Base-by-base conservation (phyloP, 305 asterid species). In the Fraxinus xanthoxyloides region DNA sequence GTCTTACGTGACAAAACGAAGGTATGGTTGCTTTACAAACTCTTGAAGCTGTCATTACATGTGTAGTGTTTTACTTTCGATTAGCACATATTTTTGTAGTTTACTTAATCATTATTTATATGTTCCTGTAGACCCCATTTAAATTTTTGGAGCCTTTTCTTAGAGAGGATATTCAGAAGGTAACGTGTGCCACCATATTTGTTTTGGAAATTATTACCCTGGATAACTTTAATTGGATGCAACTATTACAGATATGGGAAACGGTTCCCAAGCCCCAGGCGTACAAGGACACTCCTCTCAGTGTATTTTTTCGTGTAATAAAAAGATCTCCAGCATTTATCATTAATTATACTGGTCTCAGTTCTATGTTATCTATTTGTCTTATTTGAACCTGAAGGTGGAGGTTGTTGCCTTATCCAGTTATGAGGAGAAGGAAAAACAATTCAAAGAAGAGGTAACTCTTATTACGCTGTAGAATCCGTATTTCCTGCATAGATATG, bases 1-100 rank as follows among this genome's bases (percentile, higher is more conserved):
- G 95, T 92, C 51, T 88, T 92, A 85, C 97, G 97, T 82, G 97
- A 92, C 85, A 93, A 90, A 85, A 92, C 93, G 30, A 92, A 89
- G 97, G 97, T 93, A 78, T 78, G 83, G 36, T 77, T 72, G 78
- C 70, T 65, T 30, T 70, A 61, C 76, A 72, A 77, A 76, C 75
- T 65, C 17, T 77, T 77, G 26, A 32, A 73, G 59, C 23, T 56
- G 38, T 76, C 70, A 3, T 35, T 23, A 17, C 6, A 72, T 35
- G 65, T 24, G 9, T 67, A 38, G 13, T 48, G 19, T 75, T 56
- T 59, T 56, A 19, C 80, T 82, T 56, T 54, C 79, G 26, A 72
- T 40, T n/a, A 73, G 65, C 73, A 6, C 80, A 28, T n/a, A 28
- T 34, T 4, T 30, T 54, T 81, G 51, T 69, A 21, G 77, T 75